Percentiles rank a stretch among this genome's conserved stretches.
Evolutionary conservation across 345 rosid genomes (phyloP).

Genomic region (Erysimum cheiranthoides): DNA sequence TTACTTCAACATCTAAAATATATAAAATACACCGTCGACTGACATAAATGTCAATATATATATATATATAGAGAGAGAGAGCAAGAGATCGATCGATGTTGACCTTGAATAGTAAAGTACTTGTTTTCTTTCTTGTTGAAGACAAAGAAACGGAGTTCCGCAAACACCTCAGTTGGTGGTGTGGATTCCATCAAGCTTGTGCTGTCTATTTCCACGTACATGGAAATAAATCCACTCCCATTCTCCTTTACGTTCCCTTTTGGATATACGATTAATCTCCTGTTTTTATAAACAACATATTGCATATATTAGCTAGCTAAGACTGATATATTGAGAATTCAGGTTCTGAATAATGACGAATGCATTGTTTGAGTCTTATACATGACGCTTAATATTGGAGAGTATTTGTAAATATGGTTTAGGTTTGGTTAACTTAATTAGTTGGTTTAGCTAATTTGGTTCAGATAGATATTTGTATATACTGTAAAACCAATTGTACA

Average conservation of each 20-base stretch:
- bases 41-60: no score
- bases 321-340: no score
- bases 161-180: background rate
- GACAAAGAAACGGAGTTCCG: slow-evolving; percentile 22
- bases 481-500: no score
- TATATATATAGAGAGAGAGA: background rate
- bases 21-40: no score
- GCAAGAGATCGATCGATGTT: no score
- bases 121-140: slow-evolving; percentile 5
- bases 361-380: background rate
- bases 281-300: background rate
- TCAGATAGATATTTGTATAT: no score
- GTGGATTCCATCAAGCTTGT: background rate
- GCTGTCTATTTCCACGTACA: slow-evolving; percentile 25
- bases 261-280: slow-evolving; percentile 22
- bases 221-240: slow-evolving; percentile 6
- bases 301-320: background rate
- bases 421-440: no score
- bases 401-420: no score
- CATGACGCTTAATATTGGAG: no score
- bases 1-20: background rate
- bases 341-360: background rate
- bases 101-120: slow-evolving; percentile 17
- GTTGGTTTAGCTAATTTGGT: no score
- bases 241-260: slow-evolving; percentile 26